A percentile compares a stretch with the other conserved stretches of the same genome.
phyloP scores from a whole-genome alignment of 805 yeast genomes.

The Monosporozyma servazzii region DNA sequence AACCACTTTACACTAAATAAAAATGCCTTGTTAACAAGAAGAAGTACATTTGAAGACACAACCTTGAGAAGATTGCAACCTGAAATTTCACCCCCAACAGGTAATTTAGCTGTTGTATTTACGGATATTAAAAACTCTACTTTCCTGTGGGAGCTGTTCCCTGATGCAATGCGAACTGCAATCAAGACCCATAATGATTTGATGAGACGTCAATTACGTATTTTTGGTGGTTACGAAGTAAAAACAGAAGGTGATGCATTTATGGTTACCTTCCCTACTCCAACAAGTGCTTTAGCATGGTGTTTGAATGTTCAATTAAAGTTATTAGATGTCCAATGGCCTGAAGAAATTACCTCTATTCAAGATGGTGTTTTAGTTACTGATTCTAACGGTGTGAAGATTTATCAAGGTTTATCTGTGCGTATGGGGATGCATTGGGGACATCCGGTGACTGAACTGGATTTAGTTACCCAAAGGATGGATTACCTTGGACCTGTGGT shows the following conservation, averaged over 20 bases:
- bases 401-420: slow-evolving; percentile 85
- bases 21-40: slow-evolving; percentile 36
- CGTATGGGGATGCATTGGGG: slow-evolving; percentile 99
- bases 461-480: slow-evolving; percentile 92
- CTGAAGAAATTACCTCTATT: slow-evolving; percentile 76
- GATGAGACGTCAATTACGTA: slow-evolving; percentile 87
- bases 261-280: slow-evolving; percentile 93
- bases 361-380: slow-evolving; percentile 76
- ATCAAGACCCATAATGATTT: slow-evolving; percentile 87
- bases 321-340: slow-evolving; percentile 85
- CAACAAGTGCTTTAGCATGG: slow-evolving; percentile 86
- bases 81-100: slow-evolving; percentile 91
- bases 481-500: slow-evolving; percentile 99
- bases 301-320: slow-evolving; percentile 88
- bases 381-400: slow-evolving; percentile 46
- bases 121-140: slow-evolving; percentile 97
- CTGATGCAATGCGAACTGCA: slow-evolving; percentile 93
- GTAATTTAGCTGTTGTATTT: slow-evolving; percentile 89
- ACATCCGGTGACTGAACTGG: slow-evolving; percentile 89
- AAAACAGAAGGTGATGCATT: slow-evolving; percentile 99
- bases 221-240: slow-evolving; percentile 95
- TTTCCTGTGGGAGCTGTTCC: slow-evolving; percentile 83
- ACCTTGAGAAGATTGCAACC: slow-evolving; percentile 73
- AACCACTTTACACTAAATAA: slow-evolving; percentile 27
- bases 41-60: slow-evolving; percentile 62